Evolutionary conservation across 345 rosid genomes (phyloP).

Genomic region (Syzygium grande): DNA sequence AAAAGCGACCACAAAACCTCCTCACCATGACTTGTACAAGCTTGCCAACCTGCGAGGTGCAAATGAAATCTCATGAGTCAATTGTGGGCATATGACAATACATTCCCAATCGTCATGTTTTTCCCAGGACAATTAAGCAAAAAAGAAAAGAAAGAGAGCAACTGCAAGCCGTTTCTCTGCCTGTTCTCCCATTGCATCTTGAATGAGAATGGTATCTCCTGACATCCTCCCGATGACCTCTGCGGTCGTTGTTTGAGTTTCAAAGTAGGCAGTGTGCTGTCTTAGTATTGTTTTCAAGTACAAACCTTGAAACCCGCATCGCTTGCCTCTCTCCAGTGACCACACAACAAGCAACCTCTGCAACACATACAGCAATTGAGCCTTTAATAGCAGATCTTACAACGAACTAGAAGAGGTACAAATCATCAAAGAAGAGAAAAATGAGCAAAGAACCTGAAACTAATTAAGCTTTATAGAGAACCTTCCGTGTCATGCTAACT

Average conservation of each 20-base stretch:
- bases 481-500: no score
- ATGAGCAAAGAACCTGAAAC: no score
- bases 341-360: conserved; percentile 88
- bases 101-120: no score
- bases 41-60: conserved; percentile 56
- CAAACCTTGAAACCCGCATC: conserved; percentile 54
- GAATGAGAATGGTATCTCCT: conserved; percentile 80
- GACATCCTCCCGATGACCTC: conserved; percentile 90
- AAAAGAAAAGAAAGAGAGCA: no score
- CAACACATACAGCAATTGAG: not conserved
- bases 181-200: conserved; percentile 89
- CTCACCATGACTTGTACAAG: conserved; percentile 42
- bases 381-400: not conserved
- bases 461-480: not conserved
- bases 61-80: no score
- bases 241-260: conserved; percentile 73
- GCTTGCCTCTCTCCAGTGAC: conserved; percentile 82
- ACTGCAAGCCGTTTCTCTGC: no score
- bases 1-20: no score
- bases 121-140: no score
- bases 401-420: not conserved
- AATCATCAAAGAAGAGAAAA: not conserved
- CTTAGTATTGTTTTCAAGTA: conserved; percentile 67
- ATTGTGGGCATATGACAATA: no score
- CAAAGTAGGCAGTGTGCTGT: conserved; percentile 76